A percentile compares a stretch with the other conserved stretches of the same genome.
Evolutionary conservation across 2,329 filamentous ascomycete genomes (phyloP).

Genomic region (Aureobasidium leucospermi): DNA sequence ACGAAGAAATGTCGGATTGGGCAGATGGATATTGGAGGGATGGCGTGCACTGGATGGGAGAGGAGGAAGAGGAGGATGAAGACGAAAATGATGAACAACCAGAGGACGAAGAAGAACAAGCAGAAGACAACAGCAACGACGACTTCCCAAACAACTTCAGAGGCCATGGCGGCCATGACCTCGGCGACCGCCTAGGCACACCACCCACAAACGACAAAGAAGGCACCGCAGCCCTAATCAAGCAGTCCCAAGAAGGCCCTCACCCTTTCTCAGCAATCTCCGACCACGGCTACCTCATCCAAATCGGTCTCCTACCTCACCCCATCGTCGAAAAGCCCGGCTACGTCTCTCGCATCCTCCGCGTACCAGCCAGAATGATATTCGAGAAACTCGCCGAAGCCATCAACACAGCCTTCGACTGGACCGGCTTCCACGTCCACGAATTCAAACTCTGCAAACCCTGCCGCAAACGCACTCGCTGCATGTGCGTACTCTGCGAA

Average conservation of each 20-base stretch:
- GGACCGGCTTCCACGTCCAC: background rate
- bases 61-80: background rate
- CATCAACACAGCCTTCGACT: background rate
- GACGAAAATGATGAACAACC: background rate
- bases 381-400: background rate
- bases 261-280: background rate
- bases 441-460: background rate
- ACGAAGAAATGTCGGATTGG: background rate
- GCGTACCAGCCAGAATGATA: background rate
- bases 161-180: background rate
- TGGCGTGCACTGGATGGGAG: background rate
- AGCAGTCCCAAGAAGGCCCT: background rate
- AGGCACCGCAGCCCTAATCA: background rate
- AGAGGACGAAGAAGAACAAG: background rate
- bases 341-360: background rate
- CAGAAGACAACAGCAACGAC: background rate
- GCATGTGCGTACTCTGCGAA: background rate
- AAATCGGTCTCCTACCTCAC: background rate
- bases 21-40: background rate
- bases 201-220: background rate
- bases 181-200: background rate
- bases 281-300: background rate
- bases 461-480: background rate
- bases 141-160: background rate
- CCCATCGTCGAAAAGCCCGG: background rate